A percentile compares a stretch with the other conserved stretches of the same genome.
These are phyloP conservation scores for Pseudogymnoascus sp. DNA, from an alignment of 2,329 filamentous ascomycete species.

Conservation along the genomic window DNA sequence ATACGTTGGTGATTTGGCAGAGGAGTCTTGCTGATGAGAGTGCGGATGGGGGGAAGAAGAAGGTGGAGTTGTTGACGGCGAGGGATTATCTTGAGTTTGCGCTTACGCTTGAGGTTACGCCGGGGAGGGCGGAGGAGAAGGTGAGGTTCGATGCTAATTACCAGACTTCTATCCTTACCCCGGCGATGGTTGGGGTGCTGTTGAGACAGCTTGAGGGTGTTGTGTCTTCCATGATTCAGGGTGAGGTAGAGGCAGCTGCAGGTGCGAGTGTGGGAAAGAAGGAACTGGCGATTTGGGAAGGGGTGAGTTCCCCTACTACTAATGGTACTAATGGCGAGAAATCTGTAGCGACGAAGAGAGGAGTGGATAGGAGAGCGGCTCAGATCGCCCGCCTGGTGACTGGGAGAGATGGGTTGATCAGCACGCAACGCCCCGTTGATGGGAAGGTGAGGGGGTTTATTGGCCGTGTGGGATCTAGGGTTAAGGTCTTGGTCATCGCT, in stretches of 20 bases:
- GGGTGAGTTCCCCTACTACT: conserved; percentile 17
- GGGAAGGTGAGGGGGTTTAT: background rate
- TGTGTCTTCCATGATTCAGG: no score
- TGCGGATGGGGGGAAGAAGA: conserved; percentile 13
- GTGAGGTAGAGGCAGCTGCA: no score
- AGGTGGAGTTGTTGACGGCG: conserved; percentile 49
- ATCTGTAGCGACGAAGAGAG: conserved; percentile 7
- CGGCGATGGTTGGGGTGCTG: conserved; percentile 47
- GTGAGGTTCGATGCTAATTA: conserved; percentile 47
- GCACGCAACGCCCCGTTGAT: background rate
- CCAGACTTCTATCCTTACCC: conserved; percentile 44
- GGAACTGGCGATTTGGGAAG: conserved; percentile 20
- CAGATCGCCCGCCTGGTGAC: background rate
- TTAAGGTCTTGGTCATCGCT: background rate
- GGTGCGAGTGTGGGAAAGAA: conserved; percentile 9
- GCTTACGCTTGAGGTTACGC: conserved; percentile 69
- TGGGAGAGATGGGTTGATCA: background rate
- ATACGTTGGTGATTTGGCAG: conserved; percentile 77
- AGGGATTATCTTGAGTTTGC: conserved; percentile 69
- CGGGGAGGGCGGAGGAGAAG: conserved; percentile 23
- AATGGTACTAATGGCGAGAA: conserved; percentile 33
- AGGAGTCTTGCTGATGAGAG: conserved; percentile 47
- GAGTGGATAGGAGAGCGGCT: background rate
- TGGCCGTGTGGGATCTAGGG: background rate
- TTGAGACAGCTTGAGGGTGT: conserved; percentile 49